These are phyloP conservation scores for Russula griseocarnosa DNA, from an alignment of 768 basidiomycete species.

Conservation along the genomic window DNA sequence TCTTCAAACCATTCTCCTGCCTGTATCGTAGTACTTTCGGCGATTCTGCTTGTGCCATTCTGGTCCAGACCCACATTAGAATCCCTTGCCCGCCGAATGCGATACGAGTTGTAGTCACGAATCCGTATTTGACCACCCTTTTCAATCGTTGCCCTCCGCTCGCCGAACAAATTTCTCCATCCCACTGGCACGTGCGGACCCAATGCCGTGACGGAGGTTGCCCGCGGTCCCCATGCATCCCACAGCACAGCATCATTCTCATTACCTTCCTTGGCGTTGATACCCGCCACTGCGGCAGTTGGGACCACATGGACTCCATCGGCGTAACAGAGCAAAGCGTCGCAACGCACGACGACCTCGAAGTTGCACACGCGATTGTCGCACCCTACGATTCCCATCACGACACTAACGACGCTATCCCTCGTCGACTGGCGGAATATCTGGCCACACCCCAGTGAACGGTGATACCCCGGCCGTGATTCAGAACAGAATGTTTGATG, in stretches of 20 bases:
- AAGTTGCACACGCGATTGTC: background rate
- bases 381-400: background rate
- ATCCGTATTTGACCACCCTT: background rate
- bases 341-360: background rate
- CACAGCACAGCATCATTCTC: background rate
- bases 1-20: slow-evolving; percentile 1
- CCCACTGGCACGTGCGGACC: background rate
- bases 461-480: background rate
- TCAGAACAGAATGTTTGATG: background rate
- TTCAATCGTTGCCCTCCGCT: background rate
- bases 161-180: background rate
- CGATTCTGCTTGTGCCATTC: background rate
- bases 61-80: no score
- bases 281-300: no score
- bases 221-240: slow-evolving; percentile 6
- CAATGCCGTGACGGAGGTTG: background rate
- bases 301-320: background rate
- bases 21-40: background rate
- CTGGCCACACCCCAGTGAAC: background rate
- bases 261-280: no score
- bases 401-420: slow-evolving; percentile 2
- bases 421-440: background rate
- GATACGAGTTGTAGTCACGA: slow-evolving; percentile 6
- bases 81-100: background rate
- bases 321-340: background rate